Conservation (phyloP, 192 early-diverging fungal species). For the Coemansia sp. region DNA sequence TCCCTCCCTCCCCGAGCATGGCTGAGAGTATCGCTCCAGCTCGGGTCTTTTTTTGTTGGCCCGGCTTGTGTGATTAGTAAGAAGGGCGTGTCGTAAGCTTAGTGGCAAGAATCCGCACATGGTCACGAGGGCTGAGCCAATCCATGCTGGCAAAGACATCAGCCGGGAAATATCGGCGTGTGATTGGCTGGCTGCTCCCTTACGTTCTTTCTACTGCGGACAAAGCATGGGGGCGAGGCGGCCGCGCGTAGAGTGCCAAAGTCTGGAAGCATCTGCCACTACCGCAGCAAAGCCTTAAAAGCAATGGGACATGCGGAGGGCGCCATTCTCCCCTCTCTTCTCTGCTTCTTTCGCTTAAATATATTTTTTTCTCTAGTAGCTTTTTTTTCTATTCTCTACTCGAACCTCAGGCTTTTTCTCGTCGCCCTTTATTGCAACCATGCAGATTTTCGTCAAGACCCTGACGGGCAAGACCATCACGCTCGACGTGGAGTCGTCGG, state of each 20-base stretch:
- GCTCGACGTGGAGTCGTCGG: slow-evolving; percentile 77
- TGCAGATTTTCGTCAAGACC: slow-evolving; percentile 64
- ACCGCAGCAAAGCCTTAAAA: neutral
- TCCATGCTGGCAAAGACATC: neutral
- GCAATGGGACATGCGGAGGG: neutral
- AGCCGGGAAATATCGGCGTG: neutral
- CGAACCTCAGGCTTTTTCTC: slow-evolving; percentile 1
- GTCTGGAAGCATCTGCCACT: neutral
- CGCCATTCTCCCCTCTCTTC: neutral
- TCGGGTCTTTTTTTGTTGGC: neutral
- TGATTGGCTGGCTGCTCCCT: neutral
- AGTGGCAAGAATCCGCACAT: neutral
- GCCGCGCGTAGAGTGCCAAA: neutral
- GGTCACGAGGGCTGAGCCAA: neutral
- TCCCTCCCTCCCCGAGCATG: neutral
- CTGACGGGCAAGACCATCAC: slow-evolving; percentile 98
- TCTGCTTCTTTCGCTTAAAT: neutral
- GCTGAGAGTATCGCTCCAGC: neutral
- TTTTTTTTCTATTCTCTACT: neutral
- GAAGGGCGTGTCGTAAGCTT: neutral
- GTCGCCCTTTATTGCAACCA: slow-evolving; percentile 4
- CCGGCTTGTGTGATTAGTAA: neutral
- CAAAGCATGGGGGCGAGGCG: neutral
- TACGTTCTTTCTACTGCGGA: neutral
- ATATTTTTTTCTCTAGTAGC: neutral